phyloP scores from a whole-genome alignment of 2,329 filamentous ascomycete genomes.

The Colletotrichum theobromicola region DNA sequence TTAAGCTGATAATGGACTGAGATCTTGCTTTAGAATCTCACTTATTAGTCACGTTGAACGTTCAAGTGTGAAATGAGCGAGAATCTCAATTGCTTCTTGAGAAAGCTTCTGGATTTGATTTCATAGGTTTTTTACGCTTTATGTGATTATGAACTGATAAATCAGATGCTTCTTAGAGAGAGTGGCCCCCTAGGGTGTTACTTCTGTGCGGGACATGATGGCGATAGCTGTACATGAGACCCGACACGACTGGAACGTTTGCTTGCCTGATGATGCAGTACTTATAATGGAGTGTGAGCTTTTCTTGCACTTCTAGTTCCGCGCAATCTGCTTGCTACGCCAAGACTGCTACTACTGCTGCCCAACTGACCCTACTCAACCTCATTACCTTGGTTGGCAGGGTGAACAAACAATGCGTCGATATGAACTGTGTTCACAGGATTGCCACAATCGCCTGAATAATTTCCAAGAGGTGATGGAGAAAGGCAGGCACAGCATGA shows the following conservation, averaged over 20 bases:
- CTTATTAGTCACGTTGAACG: too few species aligned
- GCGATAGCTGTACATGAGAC: neutral
- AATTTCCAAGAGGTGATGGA: accelerated
- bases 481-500: neutral
- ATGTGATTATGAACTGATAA: too few species aligned
- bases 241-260: neutral
- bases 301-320: neutral
- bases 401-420: accelerated
- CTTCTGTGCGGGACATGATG: neutral
- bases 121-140: too few species aligned
- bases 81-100: too few species aligned
- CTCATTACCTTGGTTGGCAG: accelerated
- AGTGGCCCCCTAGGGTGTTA: accelerated
- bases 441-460: accelerated
- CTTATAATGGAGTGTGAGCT: neutral
- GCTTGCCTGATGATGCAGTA: neutral
- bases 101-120: too few species aligned
- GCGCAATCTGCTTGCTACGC: too few species aligned
- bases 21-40: too few species aligned
- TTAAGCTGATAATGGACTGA: too few species aligned
- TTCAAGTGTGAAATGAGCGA: too few species aligned
- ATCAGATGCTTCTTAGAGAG: too few species aligned
- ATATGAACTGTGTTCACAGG: accelerated
- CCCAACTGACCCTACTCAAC: too few species aligned
- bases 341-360: too few species aligned